Evolutionary conservation across 106 monocot species (phyloP), one percentile per base, ranked within the genome.

Genomic region (Dioscorea alata): DNA sequence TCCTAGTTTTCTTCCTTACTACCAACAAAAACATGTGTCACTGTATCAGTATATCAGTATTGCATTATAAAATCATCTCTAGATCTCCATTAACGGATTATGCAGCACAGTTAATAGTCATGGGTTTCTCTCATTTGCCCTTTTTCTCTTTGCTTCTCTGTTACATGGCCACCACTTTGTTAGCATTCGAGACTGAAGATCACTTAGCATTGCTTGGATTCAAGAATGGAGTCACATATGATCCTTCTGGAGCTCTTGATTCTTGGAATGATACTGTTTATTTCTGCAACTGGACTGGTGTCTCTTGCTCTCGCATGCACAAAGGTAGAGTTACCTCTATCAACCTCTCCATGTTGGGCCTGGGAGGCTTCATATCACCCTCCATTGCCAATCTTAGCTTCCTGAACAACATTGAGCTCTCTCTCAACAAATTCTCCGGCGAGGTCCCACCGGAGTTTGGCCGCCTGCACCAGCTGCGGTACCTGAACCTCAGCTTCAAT

Each of bases 61-160:
- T 28, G 28, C 28, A 28, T 28, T 28, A 28, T 28, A 59, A 48
- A 49, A 73, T 52, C 1, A 15, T 25, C 62, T 84, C 69, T 77
- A 21, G 68, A 34, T 80, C 69, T 10, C 68, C 73, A 12, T 76
- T 80, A 34, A 68, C 53, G 1, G 63, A 75, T 32, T 52, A 28
- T 12, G 31, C 31, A 60, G 65, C 49, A 65, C 51, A 28, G 34
- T 15, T 31, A 72, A 64, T 66, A 73, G 72, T 34, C 31, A 62
- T 22, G 73, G 73, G 80, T 57, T 84, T 73, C 73, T 73, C 65
- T 57, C 21, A 32, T 65, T 57, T 57, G 34, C 80, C 49, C 42
- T 42, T 42, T 5, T 42, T 42, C 5, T 42, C 2, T 10, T 2
- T 42, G 42, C 4, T 42, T 3, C 42, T 42, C 42, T 8, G 42